Evolutionary conservation across 805 yeast genomes (phyloP).

Genomic region (Wickerhamomyces canadensis): DNA sequence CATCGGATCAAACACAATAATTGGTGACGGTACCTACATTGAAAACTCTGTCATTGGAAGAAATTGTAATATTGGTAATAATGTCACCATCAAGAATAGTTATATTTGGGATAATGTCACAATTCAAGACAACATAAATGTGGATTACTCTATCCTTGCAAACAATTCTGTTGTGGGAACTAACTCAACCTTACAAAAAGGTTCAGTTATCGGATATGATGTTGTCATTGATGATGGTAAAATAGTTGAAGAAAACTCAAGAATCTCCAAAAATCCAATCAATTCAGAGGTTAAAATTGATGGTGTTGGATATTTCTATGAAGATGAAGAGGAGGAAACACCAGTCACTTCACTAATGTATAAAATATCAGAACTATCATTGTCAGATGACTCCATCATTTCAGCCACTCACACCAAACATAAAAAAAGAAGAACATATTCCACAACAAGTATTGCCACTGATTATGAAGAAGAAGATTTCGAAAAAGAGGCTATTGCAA

Average conservation of each 20-base stretch:
- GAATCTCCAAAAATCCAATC: conserved; percentile 46
- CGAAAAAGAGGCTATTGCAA: conserved; percentile 85
- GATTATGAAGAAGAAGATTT: conserved; percentile 72
- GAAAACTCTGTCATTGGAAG: conserved; percentile 79
- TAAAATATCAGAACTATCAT: conserved; percentile 39
- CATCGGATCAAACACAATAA: conserved; percentile 69
- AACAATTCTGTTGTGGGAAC: conserved; percentile 49
- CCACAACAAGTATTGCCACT: conserved; percentile 37
- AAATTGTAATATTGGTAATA: conserved; percentile 76
- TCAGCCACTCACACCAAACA: conserved; percentile 38
- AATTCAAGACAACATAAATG: conserved; percentile 57
- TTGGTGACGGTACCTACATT: conserved; percentile 70
- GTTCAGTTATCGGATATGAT: conserved; percentile 72
- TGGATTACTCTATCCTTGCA: conserved; percentile 70
- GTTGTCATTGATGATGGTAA: conserved; percentile 58
- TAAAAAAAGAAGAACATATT: conserved; percentile 40
- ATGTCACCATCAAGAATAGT: conserved; percentile 64
- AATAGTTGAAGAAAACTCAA: conserved; percentile 42
- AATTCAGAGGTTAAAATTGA: conserved; percentile 26
- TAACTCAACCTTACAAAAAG: conserved; percentile 52
- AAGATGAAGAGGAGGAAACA: conserved; percentile 29
- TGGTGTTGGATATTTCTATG: conserved; percentile 32
- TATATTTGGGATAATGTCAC: conserved; percentile 83
- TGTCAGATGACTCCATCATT: conserved; percentile 56
- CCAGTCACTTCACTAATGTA: conserved; percentile 35